A percentile compares a stretch with the other conserved stretches of the same genome.
These are phyloP conservation scores for Aspergillus sp. DNA, from an alignment of 2,329 filamentous ascomycete genomes.

Conservation along the genomic window DNA sequence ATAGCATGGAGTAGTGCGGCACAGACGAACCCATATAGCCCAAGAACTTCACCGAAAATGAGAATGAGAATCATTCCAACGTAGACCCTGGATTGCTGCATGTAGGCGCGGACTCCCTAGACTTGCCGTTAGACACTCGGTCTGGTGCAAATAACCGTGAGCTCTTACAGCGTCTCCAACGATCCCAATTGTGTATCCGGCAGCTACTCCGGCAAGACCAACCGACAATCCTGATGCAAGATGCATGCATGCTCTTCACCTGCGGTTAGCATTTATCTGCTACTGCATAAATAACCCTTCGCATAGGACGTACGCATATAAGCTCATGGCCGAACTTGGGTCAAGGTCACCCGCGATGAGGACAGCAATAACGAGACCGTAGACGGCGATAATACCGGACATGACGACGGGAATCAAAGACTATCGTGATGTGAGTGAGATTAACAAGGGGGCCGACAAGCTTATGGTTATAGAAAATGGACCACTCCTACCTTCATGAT, in stretches of 20 bases:
- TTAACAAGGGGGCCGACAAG: not conserved
- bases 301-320: conserved; percentile 68
- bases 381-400: conserved; percentile 98
- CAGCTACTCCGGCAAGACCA: conserved; percentile 86
- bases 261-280: conserved; percentile 17
- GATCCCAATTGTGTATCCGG: conserved; percentile 93
- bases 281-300: not conserved
- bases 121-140: conserved; percentile 22
- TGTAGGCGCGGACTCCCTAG: conserved; percentile 83
- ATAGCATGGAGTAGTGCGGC: not conserved
- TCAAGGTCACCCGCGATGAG: conserved; percentile 88
- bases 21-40: conserved; percentile 80
- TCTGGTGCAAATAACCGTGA: not conserved
- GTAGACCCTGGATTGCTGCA: conserved; percentile 93
- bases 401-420: conserved; percentile 66
- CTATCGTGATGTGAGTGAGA: conserved; percentile 34
- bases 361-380: conserved; percentile 94
- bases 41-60: conserved; percentile 97
- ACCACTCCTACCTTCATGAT: conserved; percentile 62
- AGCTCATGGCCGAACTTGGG: conserved; percentile 67
- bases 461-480: not conserved
- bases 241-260: conserved; percentile 80
- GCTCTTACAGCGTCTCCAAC: conserved; percentile 78
- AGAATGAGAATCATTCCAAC: conserved; percentile 98
- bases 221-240: conserved; percentile 87